Evolutionary conservation across 257 asterid genomes (phyloP).

Genomic region (Verbascum thapsus): DNA sequence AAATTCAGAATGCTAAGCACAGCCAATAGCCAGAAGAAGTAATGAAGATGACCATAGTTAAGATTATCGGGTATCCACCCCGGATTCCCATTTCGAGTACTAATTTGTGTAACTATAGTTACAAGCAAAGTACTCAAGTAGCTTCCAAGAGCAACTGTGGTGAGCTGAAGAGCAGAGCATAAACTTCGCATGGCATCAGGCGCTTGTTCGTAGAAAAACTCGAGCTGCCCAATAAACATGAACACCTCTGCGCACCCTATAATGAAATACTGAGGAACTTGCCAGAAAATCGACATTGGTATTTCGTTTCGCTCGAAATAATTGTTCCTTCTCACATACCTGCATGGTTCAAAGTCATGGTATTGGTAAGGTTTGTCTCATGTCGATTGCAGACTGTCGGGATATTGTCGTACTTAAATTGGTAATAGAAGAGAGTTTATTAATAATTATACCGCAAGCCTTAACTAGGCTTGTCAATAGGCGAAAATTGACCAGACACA

Average conservation of each 20-base stretch:
- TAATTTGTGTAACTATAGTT: slow-evolving; percentile 54
- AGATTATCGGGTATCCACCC: slow-evolving; percentile 82
- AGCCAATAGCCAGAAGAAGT: slow-evolving; percentile 66
- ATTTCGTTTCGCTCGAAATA: slow-evolving; percentile 35
- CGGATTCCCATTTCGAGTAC: slow-evolving; percentile 48
- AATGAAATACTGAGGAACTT: slow-evolving; percentile 70
- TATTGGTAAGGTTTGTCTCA: no score
- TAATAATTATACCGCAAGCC: no score
- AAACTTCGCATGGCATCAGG: slow-evolving; percentile 78
- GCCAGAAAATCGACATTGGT: slow-evolving; percentile 72
- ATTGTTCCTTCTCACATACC: slow-evolving; percentile 48
- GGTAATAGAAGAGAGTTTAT: no score
- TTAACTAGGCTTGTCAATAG: no score
- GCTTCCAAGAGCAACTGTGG: slow-evolving; percentile 64
- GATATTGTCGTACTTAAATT: no score
- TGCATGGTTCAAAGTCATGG: no score
- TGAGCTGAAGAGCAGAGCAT: slow-evolving; percentile 67
- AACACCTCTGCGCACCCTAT: slow-evolving; percentile 81
- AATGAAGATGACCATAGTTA: slow-evolving; percentile 60
- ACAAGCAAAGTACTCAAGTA: slow-evolving; percentile 67
- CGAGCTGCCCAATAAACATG: slow-evolving; percentile 67
- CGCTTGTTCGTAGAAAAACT: slow-evolving; percentile 80
- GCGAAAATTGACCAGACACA: no score
- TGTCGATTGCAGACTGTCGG: no score
- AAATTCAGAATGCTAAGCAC: slow-evolving; percentile 60